Conservation (phyloP, 768 basidiomycete genomes). For the Podaxis sp. region DNA sequence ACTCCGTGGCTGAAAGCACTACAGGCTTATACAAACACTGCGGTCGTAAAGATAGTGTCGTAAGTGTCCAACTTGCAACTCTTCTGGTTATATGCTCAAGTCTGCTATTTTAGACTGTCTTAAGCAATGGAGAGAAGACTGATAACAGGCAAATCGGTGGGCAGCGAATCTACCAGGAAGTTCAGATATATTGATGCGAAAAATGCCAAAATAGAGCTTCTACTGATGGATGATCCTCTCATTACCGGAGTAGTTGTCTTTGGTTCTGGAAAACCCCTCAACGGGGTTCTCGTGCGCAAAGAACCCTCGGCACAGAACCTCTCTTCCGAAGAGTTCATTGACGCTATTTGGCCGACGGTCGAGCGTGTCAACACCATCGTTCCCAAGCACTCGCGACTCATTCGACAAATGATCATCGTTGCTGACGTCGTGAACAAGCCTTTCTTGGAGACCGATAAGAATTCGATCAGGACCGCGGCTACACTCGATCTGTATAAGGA, state of each 20-base stretch:
- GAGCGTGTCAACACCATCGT: slow-evolving; percentile 23
- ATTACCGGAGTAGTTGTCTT: slow-evolving; percentile 24
- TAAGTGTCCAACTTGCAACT: slow-evolving; percentile 14
- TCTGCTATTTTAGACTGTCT: slow-evolving; percentile 22
- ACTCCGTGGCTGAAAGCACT: background rate
- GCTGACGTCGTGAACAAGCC: slow-evolving; percentile 19
- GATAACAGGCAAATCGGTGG: slow-evolving; percentile 28
- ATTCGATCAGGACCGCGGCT: slow-evolving; percentile 22
- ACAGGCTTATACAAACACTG: slow-evolving; percentile 20
- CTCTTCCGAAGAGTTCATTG: slow-evolving; percentile 16
- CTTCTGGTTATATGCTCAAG: background rate
- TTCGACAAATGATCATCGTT: slow-evolving; percentile 25
- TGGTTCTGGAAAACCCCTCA: slow-evolving; percentile 23
- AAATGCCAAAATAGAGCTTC: slow-evolving; percentile 18
- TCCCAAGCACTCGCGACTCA: slow-evolving; percentile 27
- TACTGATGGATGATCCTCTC: slow-evolving; percentile 20
- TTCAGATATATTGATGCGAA: background rate
- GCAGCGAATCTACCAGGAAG: background rate
- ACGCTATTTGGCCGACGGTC: slow-evolving; percentile 24
- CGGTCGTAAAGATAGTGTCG: slow-evolving; percentile 23
- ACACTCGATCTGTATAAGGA: slow-evolving; percentile 22
- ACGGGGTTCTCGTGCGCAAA: slow-evolving; percentile 24
- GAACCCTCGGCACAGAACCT: slow-evolving; percentile 1
- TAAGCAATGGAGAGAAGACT: slow-evolving; percentile 31
- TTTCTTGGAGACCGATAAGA: slow-evolving; percentile 26